A percentile compares a stretch with the other conserved stretches of the same genome.
Evolutionary conservation across 371 early-diverging fungal genomes (phyloP).

Genomic region (Syncephalastrum monosporum): DNA sequence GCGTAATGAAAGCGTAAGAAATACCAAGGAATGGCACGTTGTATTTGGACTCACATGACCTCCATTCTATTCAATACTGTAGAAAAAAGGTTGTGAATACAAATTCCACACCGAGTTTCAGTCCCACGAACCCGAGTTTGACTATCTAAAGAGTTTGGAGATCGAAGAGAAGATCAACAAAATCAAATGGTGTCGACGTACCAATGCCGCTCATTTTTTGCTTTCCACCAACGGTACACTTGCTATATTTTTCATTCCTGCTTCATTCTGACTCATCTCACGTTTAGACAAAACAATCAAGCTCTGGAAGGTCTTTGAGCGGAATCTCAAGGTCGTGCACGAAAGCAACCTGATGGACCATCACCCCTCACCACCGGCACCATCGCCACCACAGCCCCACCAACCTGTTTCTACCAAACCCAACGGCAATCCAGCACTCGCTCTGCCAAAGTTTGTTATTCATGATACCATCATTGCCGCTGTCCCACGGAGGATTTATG

Average conservation of each 20-base stretch:
- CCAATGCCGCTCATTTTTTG: conserved; percentile 85
- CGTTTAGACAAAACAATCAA: conserved; percentile 87
- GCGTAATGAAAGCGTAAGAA: conserved; percentile 78
- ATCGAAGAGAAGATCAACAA: conserved; percentile 97
- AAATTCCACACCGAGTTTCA: conserved; percentile 93
- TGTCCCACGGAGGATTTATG: conserved; percentile 78
- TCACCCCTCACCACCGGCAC: conserved; percentile 25
- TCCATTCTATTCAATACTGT: conserved; percentile 5
- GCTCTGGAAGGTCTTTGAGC: conserved; percentile 92
- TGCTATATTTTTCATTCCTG: neutral
- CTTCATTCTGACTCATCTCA: neutral
- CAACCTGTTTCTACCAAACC: too few species aligned
- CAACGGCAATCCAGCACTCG: conserved; percentile 27
- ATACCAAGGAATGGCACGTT: neutral
- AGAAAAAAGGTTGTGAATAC: conserved; percentile 94
- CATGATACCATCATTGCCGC: conserved; percentile 87
- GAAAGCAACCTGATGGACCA: conserved; percentile 73
- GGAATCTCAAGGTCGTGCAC: conserved; percentile 76
- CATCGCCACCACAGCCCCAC: neutral
- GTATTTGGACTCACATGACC: neutral
- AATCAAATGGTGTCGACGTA: conserved; percentile 85
- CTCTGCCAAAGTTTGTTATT: conserved; percentile 73
- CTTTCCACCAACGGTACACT: conserved; percentile 84
- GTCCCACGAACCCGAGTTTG: conserved; percentile 95
- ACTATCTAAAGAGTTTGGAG: conserved; percentile 94